Evolutionary conservation across 2,329 filamentous ascomycete species (phyloP).

Genomic region (Colletotrichum eremochloae): DNA sequence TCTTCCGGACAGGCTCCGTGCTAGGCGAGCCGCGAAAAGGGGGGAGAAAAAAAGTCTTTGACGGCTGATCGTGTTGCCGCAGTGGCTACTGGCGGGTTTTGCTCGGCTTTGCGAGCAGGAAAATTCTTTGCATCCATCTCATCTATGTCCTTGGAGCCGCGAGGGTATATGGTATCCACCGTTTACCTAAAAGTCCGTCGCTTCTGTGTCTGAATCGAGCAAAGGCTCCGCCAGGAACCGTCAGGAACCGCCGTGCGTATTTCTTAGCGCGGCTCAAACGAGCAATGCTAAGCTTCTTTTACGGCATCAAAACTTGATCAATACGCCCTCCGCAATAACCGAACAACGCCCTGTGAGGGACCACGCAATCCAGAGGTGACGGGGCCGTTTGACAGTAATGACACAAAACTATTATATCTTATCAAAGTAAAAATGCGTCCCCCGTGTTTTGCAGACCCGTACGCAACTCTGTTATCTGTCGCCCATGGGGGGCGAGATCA

Average conservation of each 20-base stretch:
- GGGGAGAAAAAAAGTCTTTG: not conserved
- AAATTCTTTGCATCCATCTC: slow-evolving; percentile 36
- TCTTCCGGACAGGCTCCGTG: slow-evolving; percentile 12
- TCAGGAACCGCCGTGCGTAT: slow-evolving; percentile 25
- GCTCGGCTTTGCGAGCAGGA: slow-evolving; percentile 35
- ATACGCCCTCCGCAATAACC: slow-evolving; percentile 27
- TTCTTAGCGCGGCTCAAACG: slow-evolving; percentile 40
- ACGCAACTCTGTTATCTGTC: slow-evolving; percentile 34
- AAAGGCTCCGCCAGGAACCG: slow-evolving; percentile 19
- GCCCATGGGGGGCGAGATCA: slow-evolving; percentile 40
- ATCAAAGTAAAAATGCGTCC: slow-evolving; percentile 21
- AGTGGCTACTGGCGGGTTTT: slow-evolving; percentile 34
- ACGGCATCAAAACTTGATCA: slow-evolving; percentile 36
- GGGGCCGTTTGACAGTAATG: slow-evolving; percentile 17
- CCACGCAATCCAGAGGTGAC: not conserved
- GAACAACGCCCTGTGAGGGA: slow-evolving; percentile 27
- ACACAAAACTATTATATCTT: slow-evolving; percentile 41
- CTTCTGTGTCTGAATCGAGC: slow-evolving; percentile 27
- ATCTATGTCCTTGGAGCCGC: slow-evolving; percentile 21
- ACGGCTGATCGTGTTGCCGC: slow-evolving; percentile 12
- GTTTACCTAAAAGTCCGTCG: slow-evolving; percentile 38
- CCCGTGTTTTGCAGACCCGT: slow-evolving; percentile 25
- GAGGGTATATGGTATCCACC: slow-evolving; percentile 22
- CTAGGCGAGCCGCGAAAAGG: not conserved
- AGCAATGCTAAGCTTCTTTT: slow-evolving; percentile 41